Evolutionary conservation across 257 asterid species (phyloP), one percentile per base, ranked within the genome.

Genomic region (Scutellaria baicalensis): DNA sequence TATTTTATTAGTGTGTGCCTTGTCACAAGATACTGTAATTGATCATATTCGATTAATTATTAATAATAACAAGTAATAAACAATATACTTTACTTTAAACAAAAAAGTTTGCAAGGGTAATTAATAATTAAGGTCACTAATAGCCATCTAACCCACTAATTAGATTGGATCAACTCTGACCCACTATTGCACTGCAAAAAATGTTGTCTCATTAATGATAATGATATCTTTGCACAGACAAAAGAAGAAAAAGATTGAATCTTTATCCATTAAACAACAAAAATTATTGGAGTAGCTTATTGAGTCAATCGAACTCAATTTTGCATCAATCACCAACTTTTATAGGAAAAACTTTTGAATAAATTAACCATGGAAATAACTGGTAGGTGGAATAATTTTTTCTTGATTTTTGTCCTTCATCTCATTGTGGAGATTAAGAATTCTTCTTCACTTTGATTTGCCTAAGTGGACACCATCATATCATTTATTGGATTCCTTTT

Each of bases 231-330:
- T 47, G 70, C 73, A 75, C 72, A 72, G 75, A 72, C 8, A 8
- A 38, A 31, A 33, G 14, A 27, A 49, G 54, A 50, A 63, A 48
- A 48, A 50, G 59, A 48, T 21, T 72, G 52, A 67, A 77, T 78
- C 81, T 57, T 68, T 77, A 81, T 77, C 85, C 77, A 76, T 64
- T 57, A 65, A 10, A 23, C 52, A 56, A 56, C 52, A 70, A 48
- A 54, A 9, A 14, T n/a, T 45, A 69, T 61, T 75, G 71, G 79
- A 47, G 70, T 61, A 64, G n/a, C 66, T 13, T 21, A 9, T 12
- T 7, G 42, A 54, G 52, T 44, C 38, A 12, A 35, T 75, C 18
- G 42, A 72, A 64, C 81, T 72, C 71, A 35, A 43, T 20, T 64
- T 73, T 56, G 72, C 79, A 73, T 69, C 78, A 77, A 59, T 31